A percentile compares a stretch with the other conserved stretches of the same genome.
Conservation (phyloP, 176 grass and related monocot genomes). For the Dendrocalamus sinicus region DNA sequence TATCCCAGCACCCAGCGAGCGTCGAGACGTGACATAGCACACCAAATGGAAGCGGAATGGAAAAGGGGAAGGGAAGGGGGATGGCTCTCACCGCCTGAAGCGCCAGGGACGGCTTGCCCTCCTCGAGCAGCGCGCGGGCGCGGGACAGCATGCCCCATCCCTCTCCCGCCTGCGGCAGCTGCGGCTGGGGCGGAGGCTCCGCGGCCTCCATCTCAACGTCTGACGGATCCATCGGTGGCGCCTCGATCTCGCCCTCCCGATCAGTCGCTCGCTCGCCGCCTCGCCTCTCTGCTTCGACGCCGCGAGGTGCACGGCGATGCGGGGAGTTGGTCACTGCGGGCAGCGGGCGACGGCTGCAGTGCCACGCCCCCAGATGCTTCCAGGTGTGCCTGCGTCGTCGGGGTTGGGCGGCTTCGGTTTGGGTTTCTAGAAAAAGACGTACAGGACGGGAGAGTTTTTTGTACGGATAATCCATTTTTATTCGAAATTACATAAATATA, state of each 20-base stretch:
- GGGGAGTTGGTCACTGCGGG: neutral
- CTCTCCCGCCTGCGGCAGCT: neutral
- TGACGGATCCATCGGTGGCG: constrained; percentile 54
- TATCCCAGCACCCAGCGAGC: neutral
- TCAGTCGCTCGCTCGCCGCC: neutral
- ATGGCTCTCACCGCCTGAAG: constrained; percentile 76
- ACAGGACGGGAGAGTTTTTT: too few relatives aligned
- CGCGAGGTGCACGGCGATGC: constrained; percentile 18
- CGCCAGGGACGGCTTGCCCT: constrained; percentile 78
- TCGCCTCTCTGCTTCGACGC: constrained; percentile 18
- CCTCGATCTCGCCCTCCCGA: constrained; percentile 26
- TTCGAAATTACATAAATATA: too few relatives aligned
- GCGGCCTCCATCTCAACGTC: constrained; percentile 64
- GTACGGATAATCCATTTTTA: too few relatives aligned
- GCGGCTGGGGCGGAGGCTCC: neutral
- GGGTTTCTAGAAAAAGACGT: neutral
- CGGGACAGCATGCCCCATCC: constrained; percentile 74
- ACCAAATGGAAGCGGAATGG: constrained; percentile 35
- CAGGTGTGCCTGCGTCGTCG: constrained; percentile 33
- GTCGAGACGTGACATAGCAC: neutral
- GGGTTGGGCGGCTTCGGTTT: constrained; percentile 19
- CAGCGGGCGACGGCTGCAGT: constrained; percentile 27
- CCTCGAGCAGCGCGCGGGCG: constrained; percentile 70
- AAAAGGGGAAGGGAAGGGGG: neutral
- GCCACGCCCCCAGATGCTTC: constrained; percentile 54